phyloP scores from a whole-genome alignment of 306 rosid genomes.

The Castanea sativa region DNA sequence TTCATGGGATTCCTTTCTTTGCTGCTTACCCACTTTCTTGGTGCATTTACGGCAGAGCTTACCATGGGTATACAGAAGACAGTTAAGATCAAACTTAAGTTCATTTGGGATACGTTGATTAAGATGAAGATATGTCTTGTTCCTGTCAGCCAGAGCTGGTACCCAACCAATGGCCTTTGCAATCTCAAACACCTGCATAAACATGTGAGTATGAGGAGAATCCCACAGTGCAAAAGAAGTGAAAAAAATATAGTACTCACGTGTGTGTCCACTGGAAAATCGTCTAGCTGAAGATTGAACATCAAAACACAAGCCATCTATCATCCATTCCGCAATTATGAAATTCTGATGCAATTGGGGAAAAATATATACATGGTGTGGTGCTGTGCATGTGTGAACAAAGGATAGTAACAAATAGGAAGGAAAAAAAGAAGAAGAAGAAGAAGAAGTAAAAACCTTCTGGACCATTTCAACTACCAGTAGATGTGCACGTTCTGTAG shows the following conservation, averaged over 20 bases:
- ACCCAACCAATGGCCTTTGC: constrained; percentile 77
- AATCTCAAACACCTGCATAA: constrained; percentile 77
- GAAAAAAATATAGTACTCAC: constrained; percentile 44
- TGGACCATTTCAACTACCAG: not conserved
- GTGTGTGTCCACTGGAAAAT: constrained; percentile 94
- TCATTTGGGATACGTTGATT: constrained; percentile 77
- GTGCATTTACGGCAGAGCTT: constrained; percentile 69
- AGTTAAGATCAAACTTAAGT: constrained; percentile 85
- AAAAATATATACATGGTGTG: not conserved
- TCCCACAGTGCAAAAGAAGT: constrained; percentile 5
- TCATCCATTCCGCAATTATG: not conserved
- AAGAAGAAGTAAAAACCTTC: not conserved
- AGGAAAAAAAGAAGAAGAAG: too few relatives aligned
- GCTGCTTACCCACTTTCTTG: constrained; percentile 45
- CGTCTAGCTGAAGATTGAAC: constrained; percentile 82
- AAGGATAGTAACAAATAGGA: not conserved
- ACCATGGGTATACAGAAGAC: constrained; percentile 86
- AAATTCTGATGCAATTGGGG: not conserved
- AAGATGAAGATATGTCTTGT: constrained; percentile 80
- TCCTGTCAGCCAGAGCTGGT: constrained; percentile 74
- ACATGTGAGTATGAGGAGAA: not conserved
- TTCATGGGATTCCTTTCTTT: constrained; percentile 34
- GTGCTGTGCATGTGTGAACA: not conserved
- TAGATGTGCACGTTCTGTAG: not conserved
- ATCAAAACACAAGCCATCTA: constrained; percentile 53